Base-by-base conservation (phyloP, 208 protist genomes). In the Leptomonas pyrrhocoris region DNA sequence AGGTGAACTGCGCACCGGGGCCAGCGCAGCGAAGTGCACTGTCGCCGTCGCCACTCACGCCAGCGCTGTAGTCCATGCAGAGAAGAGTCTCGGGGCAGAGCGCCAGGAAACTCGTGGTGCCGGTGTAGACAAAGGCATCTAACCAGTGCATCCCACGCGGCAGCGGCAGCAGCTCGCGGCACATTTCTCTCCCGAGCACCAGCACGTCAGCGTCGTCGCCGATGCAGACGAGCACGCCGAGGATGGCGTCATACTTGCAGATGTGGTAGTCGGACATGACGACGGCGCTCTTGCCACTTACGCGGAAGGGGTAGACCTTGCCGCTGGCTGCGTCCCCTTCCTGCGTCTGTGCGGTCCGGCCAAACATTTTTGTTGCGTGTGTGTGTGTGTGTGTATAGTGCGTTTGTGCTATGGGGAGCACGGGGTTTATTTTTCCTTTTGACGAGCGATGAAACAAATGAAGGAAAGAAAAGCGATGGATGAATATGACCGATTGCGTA, bases 241-340 rank as follows among this genome's bases (percentile, higher is more conserved):
- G 74, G 55, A 95, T 73, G 28, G 90, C 78, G 60, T 95, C 90
- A 64, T 90, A 89, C 46, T 69, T 79, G 68, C 84, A 90, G 13
- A 95, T 67, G 73, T 95, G 90, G 70, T 92, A 95, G 80, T 90
- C 85, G 0, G 85, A 85, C 85, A 88, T 85, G 21, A 90, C 85
- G 15, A 84, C 73, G 15, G 85, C 85, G 73, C 79, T 86, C 69
- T 85, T 82, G 45, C 76, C 70, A 16, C 69, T 69, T 23, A 88
- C 36, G 28, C 74, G 74, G 63, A 88, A 88, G 54, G 77, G 75
- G 36, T 69, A 61, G 12, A 68, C 38, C 21, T 23, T 57, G 23
- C 65, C 63, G 43, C 31, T 38, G 18, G 21, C 50, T 15, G 46
- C 68, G 16, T 55, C 42, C 7, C 36, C 21, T 0, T 48, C 46